These are phyloP conservation scores for Pythium phragmiticola DNA, from an alignment of 352 stramenopile species.

Conservation along the genomic window DNA sequence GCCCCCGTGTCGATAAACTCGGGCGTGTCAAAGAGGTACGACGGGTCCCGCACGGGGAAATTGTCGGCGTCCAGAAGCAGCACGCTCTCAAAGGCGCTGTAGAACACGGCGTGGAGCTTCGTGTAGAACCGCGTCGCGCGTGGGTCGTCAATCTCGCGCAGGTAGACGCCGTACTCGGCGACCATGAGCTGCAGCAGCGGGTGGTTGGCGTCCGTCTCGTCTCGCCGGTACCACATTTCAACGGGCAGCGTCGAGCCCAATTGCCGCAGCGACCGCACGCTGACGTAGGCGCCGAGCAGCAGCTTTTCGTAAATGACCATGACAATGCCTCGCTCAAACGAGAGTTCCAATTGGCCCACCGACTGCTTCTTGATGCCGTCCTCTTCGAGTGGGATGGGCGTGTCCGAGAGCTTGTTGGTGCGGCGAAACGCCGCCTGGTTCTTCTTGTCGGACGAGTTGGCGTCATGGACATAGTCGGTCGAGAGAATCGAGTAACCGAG, in stretches of 20 bases:
- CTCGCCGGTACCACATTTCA: constrained; percentile 72
- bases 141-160: constrained; percentile 64
- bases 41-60: constrained; percentile 62
- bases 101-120: constrained; percentile 73
- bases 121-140: constrained; percentile 61
- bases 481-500: constrained; percentile 38
- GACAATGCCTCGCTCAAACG: constrained; percentile 41
- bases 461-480: constrained; percentile 45
- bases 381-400: not conserved
- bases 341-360: constrained; percentile 24
- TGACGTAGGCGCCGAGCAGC: constrained; percentile 55
- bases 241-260: constrained; percentile 58
- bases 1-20: constrained; percentile 48
- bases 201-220: constrained; percentile 46
- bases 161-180: constrained; percentile 41
- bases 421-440: constrained; percentile 7
- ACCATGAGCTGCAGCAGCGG: constrained; percentile 46
- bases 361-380: constrained; percentile 29
- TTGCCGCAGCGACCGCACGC: constrained; percentile 44
- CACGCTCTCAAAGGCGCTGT: constrained; percentile 71
- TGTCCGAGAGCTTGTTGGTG: constrained; percentile 13
- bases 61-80: constrained; percentile 79
- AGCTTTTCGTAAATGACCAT: constrained; percentile 36
- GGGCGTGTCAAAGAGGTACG: constrained; percentile 52
- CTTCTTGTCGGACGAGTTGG: constrained; percentile 29